Evolutionary conservation across 78 protist species (phyloP).

Genomic region (Capsaspora owczarzaki): DNA sequence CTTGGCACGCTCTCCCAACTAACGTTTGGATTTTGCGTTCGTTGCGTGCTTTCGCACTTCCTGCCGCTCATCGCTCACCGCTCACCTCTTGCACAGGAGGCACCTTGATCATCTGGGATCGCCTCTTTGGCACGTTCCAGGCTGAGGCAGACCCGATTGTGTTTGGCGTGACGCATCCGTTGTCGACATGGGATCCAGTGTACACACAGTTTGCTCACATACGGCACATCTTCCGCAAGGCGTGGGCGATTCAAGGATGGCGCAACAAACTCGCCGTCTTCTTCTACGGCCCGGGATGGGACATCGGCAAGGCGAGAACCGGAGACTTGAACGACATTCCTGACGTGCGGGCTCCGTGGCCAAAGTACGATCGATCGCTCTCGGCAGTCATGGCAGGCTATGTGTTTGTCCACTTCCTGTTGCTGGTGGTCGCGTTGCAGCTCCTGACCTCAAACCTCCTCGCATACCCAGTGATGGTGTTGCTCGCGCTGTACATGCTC

Average conservation of each 20-base stretch:
- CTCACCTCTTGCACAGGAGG: no score
- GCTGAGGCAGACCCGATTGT: neutral
- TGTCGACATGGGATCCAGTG: neutral
- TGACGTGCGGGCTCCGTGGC: neutral
- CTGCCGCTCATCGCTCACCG: no score
- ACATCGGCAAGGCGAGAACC: neutral
- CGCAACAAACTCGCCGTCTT: neutral
- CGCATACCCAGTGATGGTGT: no score
- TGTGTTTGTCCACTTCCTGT: neutral
- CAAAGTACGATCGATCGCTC: neutral
- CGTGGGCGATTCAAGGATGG: neutral
- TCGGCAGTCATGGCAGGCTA: neutral
- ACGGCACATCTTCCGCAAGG: neutral
- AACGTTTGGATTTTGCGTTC: no score
- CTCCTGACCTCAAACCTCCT: neutral
- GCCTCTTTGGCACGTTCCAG: constrained; percentile 55
- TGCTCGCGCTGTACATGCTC: no score
- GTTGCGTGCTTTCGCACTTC: no score
- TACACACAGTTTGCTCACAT: neutral
- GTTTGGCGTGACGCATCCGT: neutral
- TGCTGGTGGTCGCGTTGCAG: neutral
- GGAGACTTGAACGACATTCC: neutral
- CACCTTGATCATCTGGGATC: constrained; percentile 54
- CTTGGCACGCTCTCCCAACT: no score
- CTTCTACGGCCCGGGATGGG: neutral